A percentile compares a stretch with the other conserved stretches of the same genome.
phyloP scores from a whole-genome alignment of 2,329 filamentous ascomycete species.

The Alternaria conjuncta region DNA sequence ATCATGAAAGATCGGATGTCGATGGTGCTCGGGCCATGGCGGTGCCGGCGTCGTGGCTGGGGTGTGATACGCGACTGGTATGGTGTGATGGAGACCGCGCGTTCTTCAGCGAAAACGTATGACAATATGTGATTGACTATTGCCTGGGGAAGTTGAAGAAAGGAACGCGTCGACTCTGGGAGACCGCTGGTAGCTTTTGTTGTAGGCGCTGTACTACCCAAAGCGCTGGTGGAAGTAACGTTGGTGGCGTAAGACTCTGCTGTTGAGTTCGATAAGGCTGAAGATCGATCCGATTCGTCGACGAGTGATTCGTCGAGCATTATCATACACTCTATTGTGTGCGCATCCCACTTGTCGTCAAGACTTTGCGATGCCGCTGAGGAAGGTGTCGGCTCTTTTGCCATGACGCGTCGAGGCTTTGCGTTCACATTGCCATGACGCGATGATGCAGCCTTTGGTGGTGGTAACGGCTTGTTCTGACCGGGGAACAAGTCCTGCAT shows the following conservation, averaged over 20 bases:
- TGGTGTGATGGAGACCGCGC: constrained; percentile 20
- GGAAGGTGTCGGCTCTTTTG: not conserved
- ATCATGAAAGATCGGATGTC: constrained; percentile 25
- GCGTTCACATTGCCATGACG: not conserved
- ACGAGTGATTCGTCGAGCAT: constrained; percentile 3
- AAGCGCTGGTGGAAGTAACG: not conserved
- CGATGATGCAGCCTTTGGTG: not conserved
- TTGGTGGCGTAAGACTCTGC: constrained; percentile 5
- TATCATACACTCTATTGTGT: constrained; percentile 4
- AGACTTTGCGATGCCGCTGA: not conserved
- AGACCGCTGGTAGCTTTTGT: not conserved
- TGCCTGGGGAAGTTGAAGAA: constrained; percentile 20
- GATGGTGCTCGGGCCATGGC: constrained; percentile 23
- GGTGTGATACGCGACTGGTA: constrained; percentile 16
- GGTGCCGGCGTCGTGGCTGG: constrained; percentile 23
- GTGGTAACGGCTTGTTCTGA: constrained; percentile 13
- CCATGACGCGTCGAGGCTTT: not conserved
- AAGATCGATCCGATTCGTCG: not conserved
- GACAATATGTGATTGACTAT: constrained; percentile 27
- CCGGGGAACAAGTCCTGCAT: constrained; percentile 7
- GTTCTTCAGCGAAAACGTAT: constrained; percentile 25
- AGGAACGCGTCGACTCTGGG: constrained; percentile 9
- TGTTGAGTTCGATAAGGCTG: constrained; percentile 14
- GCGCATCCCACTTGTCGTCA: not conserved
- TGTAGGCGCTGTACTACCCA: not conserved